A percentile compares a stretch with the other conserved stretches of the same genome.
phyloP scores from a whole-genome alignment of 2,329 filamentous ascomycete genomes.

The Colletotrichum gigasporum region DNA sequence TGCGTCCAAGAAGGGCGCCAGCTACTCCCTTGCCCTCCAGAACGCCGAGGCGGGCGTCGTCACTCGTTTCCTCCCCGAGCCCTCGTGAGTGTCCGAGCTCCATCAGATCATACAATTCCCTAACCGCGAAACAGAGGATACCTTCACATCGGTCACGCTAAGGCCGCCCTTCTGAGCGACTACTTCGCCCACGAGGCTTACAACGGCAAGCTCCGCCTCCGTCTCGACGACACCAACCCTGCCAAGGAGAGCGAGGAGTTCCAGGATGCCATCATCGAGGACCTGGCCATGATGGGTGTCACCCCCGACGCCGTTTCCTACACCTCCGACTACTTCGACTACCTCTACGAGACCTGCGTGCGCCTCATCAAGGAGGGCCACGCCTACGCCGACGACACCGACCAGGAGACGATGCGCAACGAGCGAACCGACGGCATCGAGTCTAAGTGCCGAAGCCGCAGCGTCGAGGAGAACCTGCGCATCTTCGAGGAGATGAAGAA shows the following conservation, averaged over 20 bases:
- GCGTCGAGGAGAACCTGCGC: slow-evolving; percentile 83
- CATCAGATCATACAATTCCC: not conserved
- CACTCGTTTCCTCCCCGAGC: slow-evolving; percentile 92
- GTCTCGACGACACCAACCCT: slow-evolving; percentile 98
- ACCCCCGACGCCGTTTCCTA: slow-evolving; percentile 87
- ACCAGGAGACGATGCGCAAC: slow-evolving; percentile 86
- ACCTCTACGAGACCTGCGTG: slow-evolving; percentile 87
- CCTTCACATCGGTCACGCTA: slow-evolving; percentile 94
- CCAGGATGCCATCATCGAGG: slow-evolving; percentile 92
- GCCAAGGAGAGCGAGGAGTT: slow-evolving; percentile 97
- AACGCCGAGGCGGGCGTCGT: slow-evolving; percentile 90
- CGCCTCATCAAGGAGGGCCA: slow-evolving; percentile 86
- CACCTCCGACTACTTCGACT: slow-evolving; percentile 95
- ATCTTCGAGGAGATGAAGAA: slow-evolving; percentile 95
- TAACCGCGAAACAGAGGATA: slow-evolving; percentile 46
- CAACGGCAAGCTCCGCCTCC: slow-evolving; percentile 87
- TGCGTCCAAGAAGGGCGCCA: slow-evolving; percentile 80
- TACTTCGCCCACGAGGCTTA: slow-evolving; percentile 97
- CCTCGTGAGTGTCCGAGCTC: slow-evolving; percentile 64
- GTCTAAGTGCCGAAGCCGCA: slow-evolving; percentile 81
- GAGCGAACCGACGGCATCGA: slow-evolving; percentile 87
- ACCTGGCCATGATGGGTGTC: slow-evolving; percentile 90
- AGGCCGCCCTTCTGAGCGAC: slow-evolving; percentile 92
- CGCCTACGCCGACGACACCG: slow-evolving; percentile 94
- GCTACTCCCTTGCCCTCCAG: slow-evolving; percentile 87